Conservation (phyloP, 768 basidiomycete genomes). For the Amanita polypyramis region DNA sequence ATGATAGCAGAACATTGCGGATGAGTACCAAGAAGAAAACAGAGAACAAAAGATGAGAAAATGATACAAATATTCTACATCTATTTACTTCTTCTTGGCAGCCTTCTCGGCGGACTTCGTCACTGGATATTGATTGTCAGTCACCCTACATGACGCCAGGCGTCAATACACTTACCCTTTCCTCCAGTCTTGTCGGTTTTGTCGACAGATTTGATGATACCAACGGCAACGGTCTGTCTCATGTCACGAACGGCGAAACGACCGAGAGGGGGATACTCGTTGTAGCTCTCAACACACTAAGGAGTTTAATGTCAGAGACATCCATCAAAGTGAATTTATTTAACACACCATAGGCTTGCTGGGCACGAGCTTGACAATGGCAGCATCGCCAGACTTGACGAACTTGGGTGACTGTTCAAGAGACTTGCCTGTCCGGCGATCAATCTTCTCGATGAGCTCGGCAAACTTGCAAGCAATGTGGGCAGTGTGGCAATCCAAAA, state of each 20-base stretch:
- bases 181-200: constrained; percentile 83
- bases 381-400: constrained; percentile 99
- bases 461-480: constrained; percentile 99
- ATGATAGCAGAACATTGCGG: constrained; percentile 27
- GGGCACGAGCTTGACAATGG: constrained; percentile 95
- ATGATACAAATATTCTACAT: constrained; percentile 62
- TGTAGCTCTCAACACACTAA: constrained; percentile 60
- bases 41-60: constrained; percentile 36
- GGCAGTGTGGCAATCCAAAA: constrained; percentile 99
- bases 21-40: constrained; percentile 33
- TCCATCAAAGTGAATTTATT: neutral
- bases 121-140: constrained; percentile 31
- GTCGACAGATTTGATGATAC: constrained; percentile 97
- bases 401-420: constrained; percentile 88
- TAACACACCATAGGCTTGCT: constrained; percentile 79
- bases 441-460: constrained; percentile 98
- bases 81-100: constrained; percentile 87
- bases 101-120: constrained; percentile 97
- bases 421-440: constrained; percentile 94
- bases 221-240: constrained; percentile 98
- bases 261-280: constrained; percentile 98
- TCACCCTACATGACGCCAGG: neutral
- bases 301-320: neutral
- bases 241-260: constrained; percentile 99
- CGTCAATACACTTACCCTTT: constrained; percentile 49